Conservation (phyloP, 2,329 filamentous ascomycete species). For the Diaporthe nobilis region DNA sequence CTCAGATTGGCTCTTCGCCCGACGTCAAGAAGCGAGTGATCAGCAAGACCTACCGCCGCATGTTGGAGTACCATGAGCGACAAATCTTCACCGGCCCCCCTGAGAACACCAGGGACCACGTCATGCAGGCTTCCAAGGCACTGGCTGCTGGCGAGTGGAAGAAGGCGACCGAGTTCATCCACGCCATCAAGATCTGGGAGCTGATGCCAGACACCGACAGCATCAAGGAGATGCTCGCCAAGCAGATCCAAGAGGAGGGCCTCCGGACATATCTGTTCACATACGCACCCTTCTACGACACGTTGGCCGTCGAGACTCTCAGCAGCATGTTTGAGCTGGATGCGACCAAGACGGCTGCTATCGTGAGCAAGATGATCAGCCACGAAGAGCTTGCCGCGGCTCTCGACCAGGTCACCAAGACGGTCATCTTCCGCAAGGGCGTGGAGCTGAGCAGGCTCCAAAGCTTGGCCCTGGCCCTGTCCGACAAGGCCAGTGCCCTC, state of each 20-base stretch:
- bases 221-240: conserved; percentile 97
- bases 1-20: conserved; percentile 95
- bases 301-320: conserved; percentile 87
- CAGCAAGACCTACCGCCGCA: conserved; percentile 98
- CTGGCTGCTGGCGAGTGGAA: conserved; percentile 98
- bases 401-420: conserved; percentile 96
- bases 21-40: conserved; percentile 98
- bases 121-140: conserved; percentile 99
- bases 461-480: conserved; percentile 92
- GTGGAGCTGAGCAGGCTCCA: conserved; percentile 97
- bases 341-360: conserved; percentile 89
- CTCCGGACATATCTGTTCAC: conserved; percentile 99
- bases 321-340: conserved; percentile 96
- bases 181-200: conserved; percentile 99
- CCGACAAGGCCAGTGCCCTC: conserved; percentile 95
- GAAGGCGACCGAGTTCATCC: conserved; percentile 93
- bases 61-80: conserved; percentile 99
- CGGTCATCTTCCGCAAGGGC: conserved; percentile 99
- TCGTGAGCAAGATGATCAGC: conserved; percentile 99
- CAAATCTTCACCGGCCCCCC: conserved; percentile 99
- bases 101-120: conserved; percentile 98
- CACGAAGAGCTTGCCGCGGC: conserved; percentile 98
- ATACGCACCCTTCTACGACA: conserved; percentile 99
- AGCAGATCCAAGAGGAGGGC: conserved; percentile 98
- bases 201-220: conserved; percentile 92